phyloP scores from a whole-genome alignment of 2,329 filamentous ascomycete genomes.

The Fusarium fujikuroi region DNA sequence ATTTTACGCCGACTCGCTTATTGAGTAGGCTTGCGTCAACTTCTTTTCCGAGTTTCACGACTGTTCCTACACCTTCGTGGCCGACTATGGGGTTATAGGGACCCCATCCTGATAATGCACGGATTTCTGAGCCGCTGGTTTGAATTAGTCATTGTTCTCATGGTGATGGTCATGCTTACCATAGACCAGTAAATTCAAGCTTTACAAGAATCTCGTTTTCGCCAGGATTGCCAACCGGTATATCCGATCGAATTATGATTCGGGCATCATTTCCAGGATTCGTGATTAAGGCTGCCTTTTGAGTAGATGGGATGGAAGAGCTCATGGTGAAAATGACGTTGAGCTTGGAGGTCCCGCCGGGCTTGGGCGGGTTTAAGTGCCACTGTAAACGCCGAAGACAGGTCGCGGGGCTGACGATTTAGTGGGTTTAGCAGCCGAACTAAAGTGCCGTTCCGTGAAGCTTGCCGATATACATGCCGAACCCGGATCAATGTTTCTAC shows the following conservation, averaged over 20 bases:
- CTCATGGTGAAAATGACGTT: conserved; percentile 1
- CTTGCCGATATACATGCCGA: conserved; percentile 21
- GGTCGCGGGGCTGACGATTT: background rate
- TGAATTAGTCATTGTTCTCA: background rate
- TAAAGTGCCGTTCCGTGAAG: conserved; percentile 5
- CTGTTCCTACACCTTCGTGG: conserved; percentile 47
- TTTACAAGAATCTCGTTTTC: conserved; percentile 30
- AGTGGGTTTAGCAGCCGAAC: conserved; percentile 1
- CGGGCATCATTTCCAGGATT: conserved; percentile 22
- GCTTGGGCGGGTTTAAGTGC: background rate
- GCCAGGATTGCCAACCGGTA: background rate
- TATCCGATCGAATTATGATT: conserved; percentile 4
- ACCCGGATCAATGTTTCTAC: background rate
- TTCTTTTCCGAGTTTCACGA: conserved; percentile 45
- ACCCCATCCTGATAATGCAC: conserved; percentile 46
- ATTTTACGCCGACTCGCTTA: conserved; percentile 56
- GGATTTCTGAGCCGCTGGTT: conserved; percentile 46
- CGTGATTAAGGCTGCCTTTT: conserved; percentile 31
- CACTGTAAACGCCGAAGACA: background rate
- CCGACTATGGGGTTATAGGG: conserved; percentile 43
- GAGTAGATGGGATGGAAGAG: background rate
- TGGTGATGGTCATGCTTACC: background rate
- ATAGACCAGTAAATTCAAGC: conserved; percentile 33
- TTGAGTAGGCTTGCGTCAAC: conserved; percentile 45
- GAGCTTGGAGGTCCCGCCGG: background rate